Evolutionary conservation across 2,329 filamentous ascomycete genomes (phyloP).

Genomic region (Fusarium torreyae): DNA sequence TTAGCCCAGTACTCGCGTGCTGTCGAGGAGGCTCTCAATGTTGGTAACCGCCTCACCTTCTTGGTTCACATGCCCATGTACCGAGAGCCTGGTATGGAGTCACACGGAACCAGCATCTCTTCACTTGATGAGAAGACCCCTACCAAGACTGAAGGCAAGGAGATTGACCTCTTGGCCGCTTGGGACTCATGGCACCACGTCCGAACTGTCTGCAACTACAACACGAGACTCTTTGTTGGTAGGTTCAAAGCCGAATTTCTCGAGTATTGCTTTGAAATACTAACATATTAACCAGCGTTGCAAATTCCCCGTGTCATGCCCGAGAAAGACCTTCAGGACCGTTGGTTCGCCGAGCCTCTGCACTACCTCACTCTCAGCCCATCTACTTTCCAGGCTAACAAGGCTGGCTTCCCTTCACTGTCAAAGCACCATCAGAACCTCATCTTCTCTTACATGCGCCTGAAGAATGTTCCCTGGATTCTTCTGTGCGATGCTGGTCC

Average conservation of each 20-base stretch:
- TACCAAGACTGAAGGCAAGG: conserved; percentile 56
- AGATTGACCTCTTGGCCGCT: conserved; percentile 79
- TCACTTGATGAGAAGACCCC: conserved; percentile 54
- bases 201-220: conserved; percentile 88
- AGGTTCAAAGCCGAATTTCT: too few species aligned
- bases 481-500: conserved; percentile 75
- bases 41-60: conserved; percentile 83
- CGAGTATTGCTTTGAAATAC: too few species aligned
- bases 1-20: conserved; percentile 85
- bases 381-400: conserved; percentile 72
- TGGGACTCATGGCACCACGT: conserved; percentile 98
- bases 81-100: conserved; percentile 74
- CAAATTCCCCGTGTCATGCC: conserved; percentile 72
- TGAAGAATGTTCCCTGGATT: conserved; percentile 75
- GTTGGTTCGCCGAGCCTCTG: conserved; percentile 79
- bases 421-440: conserved; percentile 73
- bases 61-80: conserved; percentile 89
- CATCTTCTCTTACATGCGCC: conserved; percentile 74
- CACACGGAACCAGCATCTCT: conserved; percentile 68
- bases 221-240: conserved; percentile 86
- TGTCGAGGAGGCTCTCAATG: conserved; percentile 82
- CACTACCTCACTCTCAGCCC: conserved; percentile 72
- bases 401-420: conserved; percentile 73
- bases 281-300: conserved; percentile 60
- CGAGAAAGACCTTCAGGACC: conserved; percentile 71